Evolutionary conservation across 2,329 filamentous ascomycete genomes (phyloP).

Genomic region (Microsporum audouinii): DNA sequence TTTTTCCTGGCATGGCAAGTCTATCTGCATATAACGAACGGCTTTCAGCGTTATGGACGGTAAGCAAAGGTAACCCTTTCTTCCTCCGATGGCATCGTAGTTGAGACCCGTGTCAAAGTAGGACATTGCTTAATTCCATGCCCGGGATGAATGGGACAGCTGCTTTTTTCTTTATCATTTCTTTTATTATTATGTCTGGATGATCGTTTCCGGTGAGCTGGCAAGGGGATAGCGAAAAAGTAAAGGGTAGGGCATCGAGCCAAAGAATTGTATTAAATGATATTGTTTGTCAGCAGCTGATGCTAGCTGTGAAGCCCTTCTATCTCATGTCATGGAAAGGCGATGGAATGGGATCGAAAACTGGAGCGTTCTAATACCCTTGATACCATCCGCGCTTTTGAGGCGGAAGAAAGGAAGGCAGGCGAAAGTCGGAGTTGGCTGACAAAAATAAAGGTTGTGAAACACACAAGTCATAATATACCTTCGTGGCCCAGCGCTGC

Average conservation of each 20-base stretch:
- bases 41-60: not conserved
- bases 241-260: not conserved
- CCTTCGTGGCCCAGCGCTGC: not conserved
- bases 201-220: not conserved
- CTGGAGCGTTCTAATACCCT: not conserved
- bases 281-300: not conserved
- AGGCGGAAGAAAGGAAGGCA: not conserved
- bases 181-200: not conserved
- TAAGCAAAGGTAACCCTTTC: too few relatives aligned
- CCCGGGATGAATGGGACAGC: not conserved
- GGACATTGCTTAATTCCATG: not conserved
- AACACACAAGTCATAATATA: not conserved
- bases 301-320: not conserved
- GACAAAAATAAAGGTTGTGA: not conserved
- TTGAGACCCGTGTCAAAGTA: not conserved
- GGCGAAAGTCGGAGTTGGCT: not conserved
- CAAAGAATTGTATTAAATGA: slow-evolving; percentile 1
- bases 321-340: not conserved
- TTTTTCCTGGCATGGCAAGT: not conserved
- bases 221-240: not conserved
- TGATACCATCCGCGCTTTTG: not conserved
- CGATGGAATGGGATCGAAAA: not conserved
- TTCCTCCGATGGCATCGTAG: too few relatives aligned
- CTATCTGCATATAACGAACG: not conserved
- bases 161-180: not conserved